Base-by-base conservation (phyloP, 768 basidiomycete genomes). In the Wakefieldia striispora region DNA sequence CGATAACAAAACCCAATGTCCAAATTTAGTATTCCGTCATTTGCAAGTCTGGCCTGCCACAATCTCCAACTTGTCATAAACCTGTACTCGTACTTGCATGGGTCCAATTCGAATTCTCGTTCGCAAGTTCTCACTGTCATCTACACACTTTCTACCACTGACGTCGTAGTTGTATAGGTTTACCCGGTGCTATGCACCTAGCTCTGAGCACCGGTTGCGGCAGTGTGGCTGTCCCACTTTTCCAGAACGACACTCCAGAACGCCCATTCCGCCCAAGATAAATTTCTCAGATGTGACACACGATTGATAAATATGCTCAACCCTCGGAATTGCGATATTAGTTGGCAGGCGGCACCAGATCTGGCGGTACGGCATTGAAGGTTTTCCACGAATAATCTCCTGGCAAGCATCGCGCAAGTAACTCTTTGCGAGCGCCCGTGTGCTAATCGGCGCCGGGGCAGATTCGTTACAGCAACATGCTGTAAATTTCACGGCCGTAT, bases 381-480 rank as follows among this genome's bases (percentile, higher is more conserved):
- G 8, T 29, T 29, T 29, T 4, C 10, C 27, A 29, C 10, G 27
- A 29, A 49, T 21, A 27, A 16, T 34, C 19, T 47, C 43, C 24
- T 47, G 49, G 7, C 20, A 10, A 23, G 41, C 38, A 40, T 14
- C 17, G n/a, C 23, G 11, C 33, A 6, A 36, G 10, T 27, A 6
- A 33, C 13, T 27, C 21, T 47, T 36, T 46, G 43, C 21, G 23
- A 31, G 48, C 43, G 54, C 41, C 19, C 16, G 35, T 34, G 6
- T 24, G 27, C 16, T 38, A 24, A 40, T 42, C 21, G 27, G 13
- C 36, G 42, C 50, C 29, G 16, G 21, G 14, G 33, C 42, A 24
- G 44, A 31, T 31, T 34, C 40, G 4, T 51, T 44, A 64, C 62
- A 64, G 62, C 60, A 64, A 54, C 0, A 47, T 65, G 58, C 63